A percentile compares a stretch with the other conserved stretches of the same genome.
Conservation (phyloP, 371 early-diverging fungal species). For the Mortierella sp. region DNA sequence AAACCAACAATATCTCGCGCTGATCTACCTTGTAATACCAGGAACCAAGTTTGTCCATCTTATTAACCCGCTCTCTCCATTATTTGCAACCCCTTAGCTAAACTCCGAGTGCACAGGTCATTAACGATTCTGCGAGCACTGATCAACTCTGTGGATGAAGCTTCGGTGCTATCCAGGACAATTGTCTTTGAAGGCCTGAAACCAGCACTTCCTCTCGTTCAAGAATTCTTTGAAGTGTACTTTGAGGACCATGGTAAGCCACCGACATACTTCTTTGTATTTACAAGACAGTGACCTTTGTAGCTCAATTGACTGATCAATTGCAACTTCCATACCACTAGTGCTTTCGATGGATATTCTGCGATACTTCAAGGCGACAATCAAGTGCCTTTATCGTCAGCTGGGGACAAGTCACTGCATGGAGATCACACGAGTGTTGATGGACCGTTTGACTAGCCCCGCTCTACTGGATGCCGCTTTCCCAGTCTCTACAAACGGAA, state of each 20-base stretch:
- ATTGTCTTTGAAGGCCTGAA: slow-evolving; percentile 41
- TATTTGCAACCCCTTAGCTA: slow-evolving; percentile 18
- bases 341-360: slow-evolving; percentile 42
- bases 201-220: slow-evolving; percentile 31
- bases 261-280: neutral
- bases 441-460: slow-evolving; percentile 35
- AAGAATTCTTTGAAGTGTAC: slow-evolving; percentile 48
- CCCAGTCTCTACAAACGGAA: neutral
- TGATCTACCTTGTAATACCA: neutral
- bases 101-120: slow-evolving; percentile 43
- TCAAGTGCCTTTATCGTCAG: slow-evolving; percentile 38
- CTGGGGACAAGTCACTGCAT: slow-evolving; percentile 37
- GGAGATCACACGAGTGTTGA: slow-evolving; percentile 37
- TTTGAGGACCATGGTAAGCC: slow-evolving; percentile 48
- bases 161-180: slow-evolving; percentile 20
- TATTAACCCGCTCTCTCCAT: neutral
- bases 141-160: slow-evolving; percentile 37
- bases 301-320: neutral
- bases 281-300: neutral
- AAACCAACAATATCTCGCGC: neutral
- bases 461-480: slow-evolving; percentile 31
- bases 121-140: slow-evolving; percentile 25
- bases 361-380: slow-evolving; percentile 31
- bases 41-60: neutral
- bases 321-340: slow-evolving; percentile 2